Percentiles rank a stretch among this genome's conserved stretches.
These are phyloP conservation scores for Vaccinium macrocarpon DNA, from an alignment of 148 eudicot species.

Conservation along the genomic window DNA sequence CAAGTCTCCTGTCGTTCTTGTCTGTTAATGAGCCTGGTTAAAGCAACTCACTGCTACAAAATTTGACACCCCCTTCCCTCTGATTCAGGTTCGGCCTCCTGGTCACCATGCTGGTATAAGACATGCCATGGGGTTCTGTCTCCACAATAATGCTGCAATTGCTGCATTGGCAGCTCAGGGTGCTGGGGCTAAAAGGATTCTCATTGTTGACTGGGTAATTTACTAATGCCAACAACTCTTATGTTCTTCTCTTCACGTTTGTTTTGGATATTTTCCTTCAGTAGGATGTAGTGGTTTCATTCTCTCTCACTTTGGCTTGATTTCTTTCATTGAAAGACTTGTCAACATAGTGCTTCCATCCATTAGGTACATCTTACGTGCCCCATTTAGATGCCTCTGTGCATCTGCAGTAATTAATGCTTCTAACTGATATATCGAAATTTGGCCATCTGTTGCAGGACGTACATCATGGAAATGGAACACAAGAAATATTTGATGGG, in stretches of 20 bases:
- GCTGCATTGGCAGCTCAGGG: conserved; percentile 86
- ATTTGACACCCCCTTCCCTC: neutral
- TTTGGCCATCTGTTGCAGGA: conserved; percentile 50
- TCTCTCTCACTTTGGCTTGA: neutral
- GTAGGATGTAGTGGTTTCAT: neutral
- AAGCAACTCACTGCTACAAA: neutral
- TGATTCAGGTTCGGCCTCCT: conserved; percentile 90
- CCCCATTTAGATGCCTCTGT: neutral
- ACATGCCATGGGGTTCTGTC: conserved; percentile 97
- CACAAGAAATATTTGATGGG: conserved; percentile 89
- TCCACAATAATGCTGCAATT: conserved; percentile 97
- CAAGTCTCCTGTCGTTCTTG: neutral
- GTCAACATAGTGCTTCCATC: neutral
- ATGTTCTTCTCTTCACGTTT: neutral
- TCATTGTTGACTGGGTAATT: conserved; percentile 95
- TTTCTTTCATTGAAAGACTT: neutral
- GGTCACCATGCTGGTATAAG: conserved; percentile 98
- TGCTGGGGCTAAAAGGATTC: conserved; percentile 87
- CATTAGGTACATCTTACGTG: neutral
- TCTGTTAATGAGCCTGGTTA: neutral
- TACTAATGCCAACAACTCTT: conserved; percentile 41
- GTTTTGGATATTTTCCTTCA: neutral
- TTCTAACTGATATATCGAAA: neutral
- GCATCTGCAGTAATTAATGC: neutral
- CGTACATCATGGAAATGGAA: conserved; percentile 99